Base-by-base conservation (phyloP, 495 filamentous ascomycete species). In the Podospora pseudopauciseta region DNA sequence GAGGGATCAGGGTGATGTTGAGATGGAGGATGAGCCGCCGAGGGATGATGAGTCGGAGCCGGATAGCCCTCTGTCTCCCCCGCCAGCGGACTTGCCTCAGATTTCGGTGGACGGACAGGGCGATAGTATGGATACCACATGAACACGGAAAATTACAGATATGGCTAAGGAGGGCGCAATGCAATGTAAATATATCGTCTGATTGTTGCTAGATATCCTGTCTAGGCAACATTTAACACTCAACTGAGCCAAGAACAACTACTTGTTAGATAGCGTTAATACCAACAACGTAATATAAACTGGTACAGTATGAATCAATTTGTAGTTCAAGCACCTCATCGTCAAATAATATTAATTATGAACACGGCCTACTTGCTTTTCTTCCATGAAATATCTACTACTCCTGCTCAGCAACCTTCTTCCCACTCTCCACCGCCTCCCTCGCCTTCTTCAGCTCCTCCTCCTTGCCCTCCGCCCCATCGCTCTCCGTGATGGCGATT, bases 81-180 rank as follows among this genome's bases (percentile, higher is more conserved):
- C 71, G 75, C 82, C 62, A 76, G 66, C 70, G 20, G 86, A 75
- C 81, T 79, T 78, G 27, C 84, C 83, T 23, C 76, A 76, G 66
- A 84, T 86, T 32, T 80, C 78, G 44, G 77, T 88, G 18, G 84
- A 87, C 20, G 84, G 84, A 53, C 82, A 84, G 64, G 81, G 77
- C 4, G 89, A 92, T 72, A 84, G 81, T 67, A 93, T 93, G 91
- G 91, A 94, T 76, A 89, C 81, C 26, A 86, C 88, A 0, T 83
- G 9, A 28, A 26, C 60, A 9, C 18, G 3, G 7, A 49, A 13
- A 32, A 32, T 32, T 0, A 11, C 6, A 3, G 5, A 13, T 13
- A 49, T 49, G 39, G 39, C 6, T 7, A 32, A 49, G 7, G 39
- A 11, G 15, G 15, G 15, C 39, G 39, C 39, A 13, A 13, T 11